A percentile compares a stretch with the other conserved stretches of the same genome.
phyloP scores from a whole-genome alignment of 306 rosid genomes.

The Hippophae tibetana region DNA sequence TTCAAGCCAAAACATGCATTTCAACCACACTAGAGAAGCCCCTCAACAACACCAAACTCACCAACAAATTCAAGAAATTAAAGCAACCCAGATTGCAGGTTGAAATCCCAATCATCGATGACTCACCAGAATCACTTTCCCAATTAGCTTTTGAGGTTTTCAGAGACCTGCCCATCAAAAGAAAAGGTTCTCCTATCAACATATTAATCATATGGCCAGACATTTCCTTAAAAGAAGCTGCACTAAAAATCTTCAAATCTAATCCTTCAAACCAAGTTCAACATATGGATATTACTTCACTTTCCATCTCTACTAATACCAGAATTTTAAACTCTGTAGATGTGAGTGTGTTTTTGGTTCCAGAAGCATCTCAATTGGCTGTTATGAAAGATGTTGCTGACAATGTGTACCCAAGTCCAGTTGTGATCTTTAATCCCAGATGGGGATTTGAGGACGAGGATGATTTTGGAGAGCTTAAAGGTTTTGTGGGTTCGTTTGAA shows the following conservation, averaged over 20 bases:
- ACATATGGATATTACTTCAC: constrained; percentile 42
- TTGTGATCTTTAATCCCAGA: constrained; percentile 68
- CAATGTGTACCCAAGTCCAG: constrained; percentile 57
- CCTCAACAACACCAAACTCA: constrained; percentile 61
- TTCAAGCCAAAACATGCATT: constrained; percentile 75
- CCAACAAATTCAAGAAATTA: constrained; percentile 52
- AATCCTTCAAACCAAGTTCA: constrained; percentile 35
- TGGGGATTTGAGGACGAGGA: constrained; percentile 78
- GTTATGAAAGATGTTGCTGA: constrained; percentile 38
- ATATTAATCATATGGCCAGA: constrained; percentile 51
- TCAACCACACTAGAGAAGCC: constrained; percentile 62
- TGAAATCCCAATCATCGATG: constrained; percentile 70
- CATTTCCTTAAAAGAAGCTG: constrained; percentile 33
- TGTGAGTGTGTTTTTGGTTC: constrained; percentile 54
- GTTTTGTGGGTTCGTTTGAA: constrained; percentile 71
- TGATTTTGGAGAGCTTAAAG: constrained; percentile 43
- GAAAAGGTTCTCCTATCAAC: constrained; percentile 49
- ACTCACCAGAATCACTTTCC: constrained; percentile 45
- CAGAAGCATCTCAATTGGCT: constrained; percentile 47
- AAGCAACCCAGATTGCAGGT: constrained; percentile 67
- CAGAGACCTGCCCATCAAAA: constrained; percentile 46
- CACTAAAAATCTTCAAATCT: constrained; percentile 34
- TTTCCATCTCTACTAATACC: constrained; percentile 23
- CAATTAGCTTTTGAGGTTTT: constrained; percentile 57
- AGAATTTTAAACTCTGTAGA: constrained; percentile 42